These are phyloP conservation scores for Venturia asperata DNA, from an alignment of 2,329 filamentous ascomycete genomes.

Conservation along the genomic window DNA sequence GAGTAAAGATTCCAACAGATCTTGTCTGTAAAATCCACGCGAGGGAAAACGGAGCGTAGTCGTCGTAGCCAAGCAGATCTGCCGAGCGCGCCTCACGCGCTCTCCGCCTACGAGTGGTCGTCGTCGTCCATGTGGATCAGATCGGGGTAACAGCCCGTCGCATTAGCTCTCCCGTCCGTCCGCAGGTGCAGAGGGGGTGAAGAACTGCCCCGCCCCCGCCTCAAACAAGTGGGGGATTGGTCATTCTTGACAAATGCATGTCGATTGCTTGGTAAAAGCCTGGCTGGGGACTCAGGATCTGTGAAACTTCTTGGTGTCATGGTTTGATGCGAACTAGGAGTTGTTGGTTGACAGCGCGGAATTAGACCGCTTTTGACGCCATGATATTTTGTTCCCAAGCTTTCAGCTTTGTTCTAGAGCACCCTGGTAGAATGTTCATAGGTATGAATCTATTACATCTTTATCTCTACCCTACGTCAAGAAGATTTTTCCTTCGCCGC, in stretches of 20 bases:
- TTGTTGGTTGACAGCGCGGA: not conserved
- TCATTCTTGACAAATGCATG: slow-evolving; percentile 9
- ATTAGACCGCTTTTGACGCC: no score
- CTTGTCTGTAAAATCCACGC: no score
- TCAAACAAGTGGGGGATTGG: not conserved
- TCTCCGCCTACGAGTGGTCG: no score
- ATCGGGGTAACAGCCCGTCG: not conserved
- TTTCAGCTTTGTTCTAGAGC: no score
- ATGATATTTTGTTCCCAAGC: no score
- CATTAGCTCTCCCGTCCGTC: not conserved
- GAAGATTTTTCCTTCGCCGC: not conserved
- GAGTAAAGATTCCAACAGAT: not conserved
- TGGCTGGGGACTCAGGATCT: not conserved
- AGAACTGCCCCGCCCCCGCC: no score
- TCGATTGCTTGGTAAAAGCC: not conserved
- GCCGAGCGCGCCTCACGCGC: not conserved
- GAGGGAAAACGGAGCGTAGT: not conserved
- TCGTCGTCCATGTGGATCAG: not conserved
- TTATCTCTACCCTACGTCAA: no score
- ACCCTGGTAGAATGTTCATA: no score
- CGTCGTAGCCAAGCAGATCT: not conserved
- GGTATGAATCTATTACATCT: no score
- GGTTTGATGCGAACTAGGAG: not conserved
- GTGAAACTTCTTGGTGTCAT: not conserved
- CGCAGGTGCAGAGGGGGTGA: not conserved